Base-by-base conservation (phyloP, 2,329 filamentous ascomycete species). In the Colletotrichum truncatum region DNA sequence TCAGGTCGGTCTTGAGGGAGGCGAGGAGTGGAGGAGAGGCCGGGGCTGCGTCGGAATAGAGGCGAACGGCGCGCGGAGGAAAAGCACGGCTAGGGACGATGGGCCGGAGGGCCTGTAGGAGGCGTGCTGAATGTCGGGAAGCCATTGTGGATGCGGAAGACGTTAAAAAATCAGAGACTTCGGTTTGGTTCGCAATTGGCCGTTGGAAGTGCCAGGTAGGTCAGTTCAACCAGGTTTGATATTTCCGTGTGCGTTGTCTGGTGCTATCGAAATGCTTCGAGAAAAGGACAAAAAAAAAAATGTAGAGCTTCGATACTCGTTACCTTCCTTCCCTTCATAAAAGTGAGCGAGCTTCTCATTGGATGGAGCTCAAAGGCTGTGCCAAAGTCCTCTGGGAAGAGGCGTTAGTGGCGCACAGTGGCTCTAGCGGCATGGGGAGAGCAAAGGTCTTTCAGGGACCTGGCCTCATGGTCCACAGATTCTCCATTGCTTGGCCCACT, bases 1-100 rank as follows among this genome's bases (percentile, higher is more conserved):
- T 91, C 67, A 91, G 81, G 70, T 91, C 89, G 68, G 75, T 77
- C 72, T 87, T 87, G 71, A 89, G 79, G 76, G 84, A 86, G 57
- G 80, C 75, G 43, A 87, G 76, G 8, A 87, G 76, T 10, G 85
- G 81, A 38, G 84, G 84, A 4, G 77, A 72, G 66, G 79, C 76
- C 59, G 74, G 73, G 39, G 80, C 68, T 52, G 59, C 64, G 23
- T 71, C 65, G 67, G 63, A 65, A 65, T 67, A 64, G 55, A 70
- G 69, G 39, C 70, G 70, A 66, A 66, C n/a, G n/a, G 55, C 34
- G 49, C 30, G 25, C 64, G 59, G 39, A 48, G 38, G 12, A n/a
- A 21, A n/a, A 63, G 65, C 48, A 53, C 68, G 72, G 45, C 43
- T 21, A 10, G 52, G 38, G 21, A 23, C 45, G 18, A 69, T 55